Evolutionary conservation across 2,329 filamentous ascomycete species (phyloP), one percentile per base, ranked within the genome.

Genomic region (Juglanconis sp.): DNA sequence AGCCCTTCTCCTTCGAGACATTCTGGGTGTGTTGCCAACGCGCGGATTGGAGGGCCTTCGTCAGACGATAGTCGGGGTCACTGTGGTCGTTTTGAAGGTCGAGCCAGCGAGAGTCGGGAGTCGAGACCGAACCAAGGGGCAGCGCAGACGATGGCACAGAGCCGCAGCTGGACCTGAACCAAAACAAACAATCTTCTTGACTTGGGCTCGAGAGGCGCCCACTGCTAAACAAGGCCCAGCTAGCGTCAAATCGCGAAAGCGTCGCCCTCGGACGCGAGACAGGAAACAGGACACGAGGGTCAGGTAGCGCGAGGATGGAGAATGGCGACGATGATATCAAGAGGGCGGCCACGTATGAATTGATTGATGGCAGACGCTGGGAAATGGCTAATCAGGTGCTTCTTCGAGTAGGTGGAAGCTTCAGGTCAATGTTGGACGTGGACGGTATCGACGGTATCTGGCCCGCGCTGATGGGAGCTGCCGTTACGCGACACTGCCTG

Each of bases 1-100:
- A 60, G 69, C 69, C 61, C 73, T 72, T 65, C 73, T 73, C 64
- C 74, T 69, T 54, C 71, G 74, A 68, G 75, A 74, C 76, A 78
- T 78, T 57, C 64, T 65, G 64, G 62, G 57, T 59, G 17, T 30
- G 42, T 51, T 53, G n/a, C 8, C 24, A n/a, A 35, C 38, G 55
- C n/a, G 50, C 36, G 13, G 15, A 5, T 6, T 8, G 44, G 44
- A 30, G 6, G n/a, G 6, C 11, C 13, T 17, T 5, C 17, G 46
- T 30, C 9, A 24, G 17, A 17, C 13, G 24, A 46, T n/a, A 35
- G 15, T 42, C 36, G 10, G 42, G n/a, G 48, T n/a, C 35, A 17
- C n/a, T 10, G 15, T 34, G 40, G 36, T 34, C 4, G 1, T 5
- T 44, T 13, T 40, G 2, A 30, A 24, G 8, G 53, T 38, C 11